These are phyloP conservation scores for Fonsecaea pedrosoi DNA, from an alignment of 2,329 filamentous ascomycete species.

Conservation along the genomic window DNA sequence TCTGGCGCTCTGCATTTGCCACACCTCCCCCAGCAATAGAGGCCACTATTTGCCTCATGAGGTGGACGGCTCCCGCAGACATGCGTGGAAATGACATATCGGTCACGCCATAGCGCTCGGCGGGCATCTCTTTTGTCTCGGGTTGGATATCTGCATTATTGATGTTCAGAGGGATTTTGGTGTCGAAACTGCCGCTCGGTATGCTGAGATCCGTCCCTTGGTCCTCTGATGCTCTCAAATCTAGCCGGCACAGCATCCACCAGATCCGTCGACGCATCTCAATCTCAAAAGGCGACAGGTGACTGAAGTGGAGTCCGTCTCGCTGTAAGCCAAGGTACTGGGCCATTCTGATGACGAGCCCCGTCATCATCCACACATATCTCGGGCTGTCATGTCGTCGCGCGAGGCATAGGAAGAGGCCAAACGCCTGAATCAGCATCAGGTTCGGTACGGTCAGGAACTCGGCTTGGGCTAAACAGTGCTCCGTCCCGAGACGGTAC, in stretches of 20 bases:
- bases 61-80: constrained; percentile 47
- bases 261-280: constrained; percentile 48
- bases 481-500: constrained; percentile 62
- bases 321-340: constrained; percentile 47
- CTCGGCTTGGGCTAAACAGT: constrained; percentile 61
- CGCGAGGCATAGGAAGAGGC: constrained; percentile 62
- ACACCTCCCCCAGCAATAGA: constrained; percentile 44
- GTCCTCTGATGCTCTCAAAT: constrained; percentile 66
- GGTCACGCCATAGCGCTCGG: constrained; percentile 59
- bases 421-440: constrained; percentile 62
- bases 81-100: constrained; percentile 58
- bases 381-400: constrained; percentile 56
- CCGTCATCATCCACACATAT: constrained; percentile 52
- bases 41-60: constrained; percentile 48
- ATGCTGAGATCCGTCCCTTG: constrained; percentile 68
- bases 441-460: constrained; percentile 63
- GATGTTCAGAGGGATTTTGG: constrained; percentile 57
- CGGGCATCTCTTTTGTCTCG: constrained; percentile 57
- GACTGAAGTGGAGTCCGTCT: constrained; percentile 58
- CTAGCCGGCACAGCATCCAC: constrained; percentile 57
- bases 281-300: constrained; percentile 59
- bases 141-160: constrained; percentile 56
- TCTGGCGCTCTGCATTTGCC: constrained; percentile 51
- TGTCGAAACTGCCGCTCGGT: constrained; percentile 64
- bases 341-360: constrained; percentile 50